These are phyloP conservation scores for Penicillium expansum DNA, from an alignment of 2,329 filamentous ascomycete species.

Conservation along the genomic window DNA sequence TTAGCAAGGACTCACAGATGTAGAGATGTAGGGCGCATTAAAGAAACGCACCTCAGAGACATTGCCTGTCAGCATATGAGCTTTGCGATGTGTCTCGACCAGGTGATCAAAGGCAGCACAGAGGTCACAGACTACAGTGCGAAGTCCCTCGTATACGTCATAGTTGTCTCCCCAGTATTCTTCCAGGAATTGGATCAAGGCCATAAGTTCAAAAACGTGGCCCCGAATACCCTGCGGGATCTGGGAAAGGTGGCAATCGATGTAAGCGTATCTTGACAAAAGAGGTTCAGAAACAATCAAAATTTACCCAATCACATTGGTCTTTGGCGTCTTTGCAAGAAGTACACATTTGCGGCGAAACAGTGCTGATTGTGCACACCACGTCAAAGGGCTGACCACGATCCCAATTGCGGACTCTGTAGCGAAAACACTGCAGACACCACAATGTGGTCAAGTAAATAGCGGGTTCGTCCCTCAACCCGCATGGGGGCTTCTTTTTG, in stretches of 20 bases:
- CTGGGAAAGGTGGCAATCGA: neutral
- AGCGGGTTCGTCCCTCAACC: neutral
- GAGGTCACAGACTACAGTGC: too few species aligned
- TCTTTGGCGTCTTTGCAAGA: rapidly evolving
- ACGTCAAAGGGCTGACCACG: neutral
- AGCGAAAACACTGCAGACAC: neutral
- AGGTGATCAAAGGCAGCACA: neutral
- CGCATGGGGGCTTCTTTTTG: neutral
- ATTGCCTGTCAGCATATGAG: neutral
- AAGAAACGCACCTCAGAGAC: neutral
- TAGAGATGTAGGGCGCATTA: neutral
- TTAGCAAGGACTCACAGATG: neutral
- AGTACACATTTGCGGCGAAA: neutral
- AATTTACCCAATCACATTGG: neutral
- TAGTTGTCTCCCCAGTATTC: neutral
- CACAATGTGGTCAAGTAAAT: neutral
- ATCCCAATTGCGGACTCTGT: neutral
- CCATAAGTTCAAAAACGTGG: neutral
- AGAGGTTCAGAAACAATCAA: rapidly evolving
- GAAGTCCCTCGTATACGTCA: rapidly evolving
- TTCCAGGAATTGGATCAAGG: neutral
- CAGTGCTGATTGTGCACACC: rapidly evolving
- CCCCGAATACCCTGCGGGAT: neutral
- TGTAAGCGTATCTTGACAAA: neutral
- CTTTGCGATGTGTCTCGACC: neutral